Conservation (phyloP, 108 stramenopile species). For the Schizochytrium sp. region DNA sequence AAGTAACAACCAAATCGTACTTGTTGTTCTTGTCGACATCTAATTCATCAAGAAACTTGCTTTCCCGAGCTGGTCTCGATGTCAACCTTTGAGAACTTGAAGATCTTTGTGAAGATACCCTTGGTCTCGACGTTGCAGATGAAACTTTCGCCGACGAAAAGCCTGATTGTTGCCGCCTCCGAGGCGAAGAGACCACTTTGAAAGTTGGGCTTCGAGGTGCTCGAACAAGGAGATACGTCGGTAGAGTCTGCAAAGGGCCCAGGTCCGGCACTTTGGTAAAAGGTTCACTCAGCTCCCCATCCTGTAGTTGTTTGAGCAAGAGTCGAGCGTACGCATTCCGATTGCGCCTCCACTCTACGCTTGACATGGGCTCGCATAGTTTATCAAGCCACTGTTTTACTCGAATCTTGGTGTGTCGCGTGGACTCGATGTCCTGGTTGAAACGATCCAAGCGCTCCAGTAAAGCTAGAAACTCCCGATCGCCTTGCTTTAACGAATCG, state of each 20-base stretch:
- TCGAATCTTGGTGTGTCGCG: conserved; percentile 55
- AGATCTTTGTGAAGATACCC: too few relatives aligned
- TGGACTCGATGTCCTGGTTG: conserved; percentile 32
- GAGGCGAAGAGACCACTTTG: conserved; percentile 14
- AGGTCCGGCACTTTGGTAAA: conserved; percentile 1
- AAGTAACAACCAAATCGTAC: not conserved
- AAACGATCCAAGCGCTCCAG: not conserved
- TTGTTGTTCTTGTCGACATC: not conserved
- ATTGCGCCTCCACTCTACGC: conserved; percentile 22
- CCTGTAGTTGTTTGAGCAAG: conserved; percentile 30
- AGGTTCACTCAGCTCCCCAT: conserved; percentile 37
- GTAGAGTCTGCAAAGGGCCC: not conserved
- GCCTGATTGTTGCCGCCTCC: not conserved
- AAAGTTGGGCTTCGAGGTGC: not conserved
- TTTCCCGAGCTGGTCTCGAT: not conserved
- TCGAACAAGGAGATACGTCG: conserved; percentile 9
- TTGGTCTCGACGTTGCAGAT: too few relatives aligned
- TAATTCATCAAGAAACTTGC: not conserved
- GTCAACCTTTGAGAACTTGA: too few relatives aligned
- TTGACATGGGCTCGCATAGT: conserved; percentile 57
- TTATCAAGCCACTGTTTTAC: conserved; percentile 45
- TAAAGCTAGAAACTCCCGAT: not conserved
- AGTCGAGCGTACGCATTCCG: conserved; percentile 52
- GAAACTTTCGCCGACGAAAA: too few relatives aligned
- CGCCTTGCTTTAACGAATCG: not conserved